Base-by-base conservation (phyloP, 2,329 filamentous ascomycete genomes). In the Cladophialophora chaetospira region DNA sequence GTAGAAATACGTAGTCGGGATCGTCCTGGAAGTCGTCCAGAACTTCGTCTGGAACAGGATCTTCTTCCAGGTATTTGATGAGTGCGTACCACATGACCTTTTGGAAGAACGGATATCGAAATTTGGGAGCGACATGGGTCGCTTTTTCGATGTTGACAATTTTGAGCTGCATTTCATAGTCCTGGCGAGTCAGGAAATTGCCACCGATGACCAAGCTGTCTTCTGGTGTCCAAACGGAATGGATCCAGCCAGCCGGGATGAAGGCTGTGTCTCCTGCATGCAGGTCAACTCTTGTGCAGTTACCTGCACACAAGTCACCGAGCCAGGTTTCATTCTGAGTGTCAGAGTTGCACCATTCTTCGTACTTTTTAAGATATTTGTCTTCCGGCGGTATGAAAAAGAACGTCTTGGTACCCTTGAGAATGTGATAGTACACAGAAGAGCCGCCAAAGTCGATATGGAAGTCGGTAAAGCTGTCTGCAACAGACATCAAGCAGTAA, bases 361-460 rank as follows among this genome's bases (percentile, higher is more conserved):
- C 84, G 67, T 88, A 88, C 62, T 85, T 86, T 67, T 87, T 86
- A 58, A 88, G 74, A 65, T 88, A 81, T 66, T 84, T 83, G 62
- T 86, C 82, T 61, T 85, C 87, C 0, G 85, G 85, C 2, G 84
- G 84, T 52, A 88, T 87, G 73, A 88, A 88, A 70, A 88, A 86
- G 70, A 88, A 88, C 0, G 84, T 86, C 70, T 88, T 88, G 66
- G 80, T 84, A 54, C 85, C 85, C 62, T 84, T 85, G 53, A 88
- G 71, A 60, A 88, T 87, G 65, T 88, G 85, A 63, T 88, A 88
- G 67, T 84, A 88, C 4, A 88, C 85, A 1, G 85, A 88, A 3
- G 85, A 88, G 4, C 85, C 85, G 31, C 85, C 85, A 70, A 88
- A 88, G 67, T 88, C 85, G 66, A 88, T 86, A 70, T 88, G 85